phyloP scores from a whole-genome alignment of 2,329 filamentous ascomycete species.

The Cordyceps fumosorosea region DNA sequence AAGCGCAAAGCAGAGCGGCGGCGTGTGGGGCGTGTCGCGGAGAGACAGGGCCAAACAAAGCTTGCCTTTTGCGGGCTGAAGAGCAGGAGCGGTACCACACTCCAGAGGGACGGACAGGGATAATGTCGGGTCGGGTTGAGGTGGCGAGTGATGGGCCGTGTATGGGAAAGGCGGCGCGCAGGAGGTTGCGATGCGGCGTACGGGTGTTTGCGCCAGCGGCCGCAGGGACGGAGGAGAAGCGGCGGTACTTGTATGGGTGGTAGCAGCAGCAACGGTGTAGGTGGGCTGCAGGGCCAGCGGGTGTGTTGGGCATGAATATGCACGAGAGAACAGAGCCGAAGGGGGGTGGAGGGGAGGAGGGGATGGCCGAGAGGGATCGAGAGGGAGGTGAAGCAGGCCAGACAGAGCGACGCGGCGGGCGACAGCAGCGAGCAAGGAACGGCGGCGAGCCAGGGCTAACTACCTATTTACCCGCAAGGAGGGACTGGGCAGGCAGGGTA shows the following conservation, averaged over 20 bases:
- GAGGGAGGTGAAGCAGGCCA: neutral
- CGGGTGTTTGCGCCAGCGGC: conserved; percentile 10
- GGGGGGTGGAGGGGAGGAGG: neutral
- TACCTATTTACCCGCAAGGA: neutral
- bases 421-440: neutral
- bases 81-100: conserved; percentile 6
- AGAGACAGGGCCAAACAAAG: conserved; percentile 9
- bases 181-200: conserved; percentile 11
- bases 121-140: conserved; percentile 3
- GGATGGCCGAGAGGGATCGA: neutral
- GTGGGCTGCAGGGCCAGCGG: conserved; percentile 7
- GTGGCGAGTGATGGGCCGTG: conserved; percentile 4
- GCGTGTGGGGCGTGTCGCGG: conserved; percentile 8
- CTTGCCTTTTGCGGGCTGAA: conserved; percentile 10
- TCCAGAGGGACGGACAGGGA: neutral
- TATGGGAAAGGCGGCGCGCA: conserved; percentile 2
- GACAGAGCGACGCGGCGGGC: neutral
- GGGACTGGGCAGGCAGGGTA: neutral
- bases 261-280: neutral
- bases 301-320: conserved; percentile 12
- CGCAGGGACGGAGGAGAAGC: conserved; percentile 2
- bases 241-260: conserved; percentile 7
- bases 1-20: conserved; percentile 9
- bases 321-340: neutral
- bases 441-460: neutral